These are phyloP conservation scores for Iris pallida DNA, from an alignment of 116 monocot species.

Conservation along the genomic window DNA sequence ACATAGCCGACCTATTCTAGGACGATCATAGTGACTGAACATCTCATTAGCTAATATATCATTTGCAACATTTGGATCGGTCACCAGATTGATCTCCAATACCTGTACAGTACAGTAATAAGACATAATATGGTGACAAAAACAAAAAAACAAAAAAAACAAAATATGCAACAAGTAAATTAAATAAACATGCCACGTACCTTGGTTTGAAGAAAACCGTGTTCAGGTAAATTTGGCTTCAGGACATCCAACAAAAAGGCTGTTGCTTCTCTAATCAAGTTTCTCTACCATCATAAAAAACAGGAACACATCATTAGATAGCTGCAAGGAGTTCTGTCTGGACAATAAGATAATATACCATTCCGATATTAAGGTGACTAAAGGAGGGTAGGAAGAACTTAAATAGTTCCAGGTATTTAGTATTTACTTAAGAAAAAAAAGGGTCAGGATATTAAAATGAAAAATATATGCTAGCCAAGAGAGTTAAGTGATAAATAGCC, in stretches of 20 bases:
- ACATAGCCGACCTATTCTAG: conserved; percentile 78
- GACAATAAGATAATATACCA: no score
- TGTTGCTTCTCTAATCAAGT: conserved; percentile 85
- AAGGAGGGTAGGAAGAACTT: no score
- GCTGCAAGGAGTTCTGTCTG: no score
- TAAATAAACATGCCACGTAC: conserved; percentile 14
- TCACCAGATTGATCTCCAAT: conserved; percentile 89
- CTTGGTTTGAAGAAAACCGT: conserved; percentile 87
- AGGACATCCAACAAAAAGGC: conserved; percentile 87
- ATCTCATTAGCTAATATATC: conserved; percentile 92
- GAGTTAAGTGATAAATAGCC: no score
- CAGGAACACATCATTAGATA: no score
- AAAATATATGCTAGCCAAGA: no score
- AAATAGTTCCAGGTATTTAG: no score
- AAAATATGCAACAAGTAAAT: background rate
- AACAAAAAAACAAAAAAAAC: no score
- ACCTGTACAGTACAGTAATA: conserved; percentile 35
- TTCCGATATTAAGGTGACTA: no score
- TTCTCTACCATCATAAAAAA: conserved; percentile 38
- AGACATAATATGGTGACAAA: background rate
- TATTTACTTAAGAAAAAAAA: no score
- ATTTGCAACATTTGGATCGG: conserved; percentile 93
- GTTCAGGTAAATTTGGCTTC: conserved; percentile 84
- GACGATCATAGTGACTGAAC: conserved; percentile 87
- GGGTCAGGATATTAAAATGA: no score